Conservation (phyloP, 768 basidiomycete species). For the Xerocomus potaroensis region DNA sequence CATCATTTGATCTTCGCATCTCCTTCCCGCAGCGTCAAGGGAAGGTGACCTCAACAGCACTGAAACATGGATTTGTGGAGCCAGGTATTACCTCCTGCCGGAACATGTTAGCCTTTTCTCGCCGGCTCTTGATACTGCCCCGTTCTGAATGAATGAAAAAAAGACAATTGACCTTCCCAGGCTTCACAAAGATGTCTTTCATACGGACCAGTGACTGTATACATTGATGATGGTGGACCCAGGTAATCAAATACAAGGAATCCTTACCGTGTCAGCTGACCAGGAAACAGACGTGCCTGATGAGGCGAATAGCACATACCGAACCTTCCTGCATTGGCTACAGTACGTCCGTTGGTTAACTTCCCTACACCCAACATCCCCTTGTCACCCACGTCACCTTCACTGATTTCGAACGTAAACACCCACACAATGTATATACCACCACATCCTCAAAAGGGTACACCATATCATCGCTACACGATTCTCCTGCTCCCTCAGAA, state of each 20-base stretch:
- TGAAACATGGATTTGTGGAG: constrained; percentile 44
- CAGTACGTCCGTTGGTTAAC: constrained; percentile 45
- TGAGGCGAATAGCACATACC: constrained; percentile 56
- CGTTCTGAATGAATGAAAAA: constrained; percentile 4
- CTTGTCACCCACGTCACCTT: constrained; percentile 55
- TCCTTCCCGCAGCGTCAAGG: constrained; percentile 42
- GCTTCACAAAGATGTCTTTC: constrained; percentile 74
- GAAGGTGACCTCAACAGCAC: constrained; percentile 21
- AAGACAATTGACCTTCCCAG: constrained; percentile 65
- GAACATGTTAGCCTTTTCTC: constrained; percentile 50
- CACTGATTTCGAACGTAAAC: constrained; percentile 38
- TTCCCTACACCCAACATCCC: constrained; percentile 70
- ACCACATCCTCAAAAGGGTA: constrained; percentile 87
- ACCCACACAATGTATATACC: constrained; percentile 76
- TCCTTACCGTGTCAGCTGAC: constrained; percentile 7
- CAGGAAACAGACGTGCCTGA: constrained; percentile 76
- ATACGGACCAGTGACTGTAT: constrained; percentile 69
- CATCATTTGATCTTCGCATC: constrained; percentile 68
- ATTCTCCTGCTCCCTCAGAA: constrained; percentile 72
- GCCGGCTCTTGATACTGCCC: neutral
- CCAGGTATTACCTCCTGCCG: constrained; percentile 68
- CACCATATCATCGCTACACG: constrained; percentile 87
- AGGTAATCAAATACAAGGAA: constrained; percentile 44
- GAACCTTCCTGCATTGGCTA: constrained; percentile 80
- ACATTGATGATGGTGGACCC: constrained; percentile 86